phyloP scores from a whole-genome alignment of 2,329 filamentous ascomycete genomes.

The Epichloe typhina region DNA sequence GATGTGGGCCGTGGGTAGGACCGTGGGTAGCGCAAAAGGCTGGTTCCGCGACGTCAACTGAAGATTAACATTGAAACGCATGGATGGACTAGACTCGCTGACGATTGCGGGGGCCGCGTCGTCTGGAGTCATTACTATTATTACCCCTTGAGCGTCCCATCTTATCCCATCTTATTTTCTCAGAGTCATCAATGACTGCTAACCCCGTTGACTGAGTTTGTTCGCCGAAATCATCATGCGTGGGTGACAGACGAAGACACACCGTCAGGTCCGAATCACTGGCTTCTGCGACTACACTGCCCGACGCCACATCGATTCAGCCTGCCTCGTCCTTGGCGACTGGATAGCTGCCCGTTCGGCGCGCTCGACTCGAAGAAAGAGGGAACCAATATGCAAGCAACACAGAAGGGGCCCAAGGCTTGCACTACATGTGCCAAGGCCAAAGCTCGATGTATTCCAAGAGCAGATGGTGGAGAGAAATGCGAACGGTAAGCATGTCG shows the following conservation, averaged over 20 bases:
- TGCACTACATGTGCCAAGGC: slow-evolving; percentile 38
- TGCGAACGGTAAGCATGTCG: slow-evolving; percentile 32
- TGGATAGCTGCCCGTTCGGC: not conserved
- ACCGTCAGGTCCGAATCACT: not conserved
- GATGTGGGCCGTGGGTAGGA: not conserved
- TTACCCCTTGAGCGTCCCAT: slow-evolving; percentile 1
- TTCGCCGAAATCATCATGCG: not conserved
- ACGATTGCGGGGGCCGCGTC: not conserved
- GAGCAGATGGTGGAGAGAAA: slow-evolving; percentile 24
- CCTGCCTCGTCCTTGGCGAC: not conserved
- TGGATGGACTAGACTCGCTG: not conserved
- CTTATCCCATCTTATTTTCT: not conserved
- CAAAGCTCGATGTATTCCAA: slow-evolving; percentile 36
- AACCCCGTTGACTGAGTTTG: not conserved
- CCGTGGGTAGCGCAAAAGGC: not conserved
- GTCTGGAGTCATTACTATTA: not conserved
- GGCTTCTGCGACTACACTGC: not conserved
- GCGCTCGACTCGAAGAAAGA: not conserved
- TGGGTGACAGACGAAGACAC: not conserved
- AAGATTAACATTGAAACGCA: not conserved
- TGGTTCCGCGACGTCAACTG: not conserved
- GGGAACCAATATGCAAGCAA: slow-evolving; percentile 11
- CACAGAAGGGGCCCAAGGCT: slow-evolving; percentile 32
- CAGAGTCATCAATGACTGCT: too few relatives aligned
- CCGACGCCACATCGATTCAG: not conserved